A percentile compares a stretch with the other conserved stretches of the same genome.
Conservation (phyloP, 2,329 filamentous ascomycete genomes). For the Chaetomiaceae sp. region DNA sequence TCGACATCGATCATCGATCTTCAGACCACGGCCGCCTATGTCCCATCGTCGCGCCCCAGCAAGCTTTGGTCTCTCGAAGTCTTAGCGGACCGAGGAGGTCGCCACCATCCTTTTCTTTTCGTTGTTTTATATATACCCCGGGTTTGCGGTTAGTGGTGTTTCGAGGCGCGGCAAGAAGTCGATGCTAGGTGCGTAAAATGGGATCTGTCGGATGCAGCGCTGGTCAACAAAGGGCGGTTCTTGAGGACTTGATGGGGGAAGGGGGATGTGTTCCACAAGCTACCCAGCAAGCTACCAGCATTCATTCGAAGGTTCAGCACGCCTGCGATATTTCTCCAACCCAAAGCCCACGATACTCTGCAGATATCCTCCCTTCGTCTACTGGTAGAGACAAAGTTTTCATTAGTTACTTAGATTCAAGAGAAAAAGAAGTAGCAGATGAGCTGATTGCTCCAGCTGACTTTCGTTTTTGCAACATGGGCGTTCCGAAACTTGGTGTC, state of each 20-base stretch:
- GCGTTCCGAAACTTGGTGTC: background rate
- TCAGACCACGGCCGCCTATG: no score
- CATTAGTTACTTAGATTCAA: constrained; percentile 18
- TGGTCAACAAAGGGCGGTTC: no score
- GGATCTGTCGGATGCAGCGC: no score
- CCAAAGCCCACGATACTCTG: constrained; percentile 21
- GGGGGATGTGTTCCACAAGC: background rate
- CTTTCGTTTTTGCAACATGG: no score
- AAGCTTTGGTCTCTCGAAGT: no score
- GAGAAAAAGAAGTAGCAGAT: background rate
- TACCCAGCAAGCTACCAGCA: constrained; percentile 4
- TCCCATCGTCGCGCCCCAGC: no score
- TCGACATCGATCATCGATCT: no score
- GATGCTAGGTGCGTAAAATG: constrained; percentile 27
- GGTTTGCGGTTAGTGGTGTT: constrained; percentile 31
- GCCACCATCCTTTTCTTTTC: constrained; percentile 35
- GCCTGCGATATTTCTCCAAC: constrained; percentile 6
- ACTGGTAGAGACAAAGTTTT: constrained; percentile 20
- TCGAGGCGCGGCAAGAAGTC: constrained; percentile 24
- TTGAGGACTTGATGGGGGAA: background rate
- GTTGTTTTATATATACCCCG: constrained; percentile 39
- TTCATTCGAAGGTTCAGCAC: constrained; percentile 6
- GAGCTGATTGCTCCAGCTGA: background rate
- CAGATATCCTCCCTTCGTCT: constrained; percentile 19
- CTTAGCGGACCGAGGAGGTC: no score